Evolutionary conservation across 1,139 yeast species (phyloP), one percentile per base, ranked within the genome.

Genomic region (Maudiozyma humilis): DNA sequence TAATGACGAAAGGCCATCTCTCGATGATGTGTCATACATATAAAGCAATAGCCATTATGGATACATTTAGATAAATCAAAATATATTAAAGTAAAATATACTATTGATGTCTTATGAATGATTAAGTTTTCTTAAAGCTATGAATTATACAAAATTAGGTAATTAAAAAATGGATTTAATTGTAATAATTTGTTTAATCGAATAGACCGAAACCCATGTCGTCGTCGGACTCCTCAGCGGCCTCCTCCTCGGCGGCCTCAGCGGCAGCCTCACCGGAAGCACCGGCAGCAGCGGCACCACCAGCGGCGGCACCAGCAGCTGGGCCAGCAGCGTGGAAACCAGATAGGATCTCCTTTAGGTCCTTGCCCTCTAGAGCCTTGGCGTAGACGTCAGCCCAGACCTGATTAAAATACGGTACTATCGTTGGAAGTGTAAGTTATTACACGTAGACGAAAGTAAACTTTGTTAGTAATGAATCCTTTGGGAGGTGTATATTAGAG

Each of bases 351-450:
- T 85, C 89, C 81, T 89, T 89, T 70, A 91, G 75, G 80, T 89
- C 80, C 78, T 86, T 85, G 71, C 96, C 96, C 73, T 83, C 95
- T 67, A 91, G 80, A 69, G 97, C 97, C 78, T 86, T 84, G 66
- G 97, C 93, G 77, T 76, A 91, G 66, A 85, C 79, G 66, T 86
- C 88, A 67, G 95, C 86, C 96, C 97, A 89, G 76, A 86, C 78
- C 73, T 72, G 56, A 53, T 27, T 17, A 20, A 33, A 38, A 38
- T 12, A 35, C 4, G 14, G 17, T 20, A 25, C 19, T 6, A 40
- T 23, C 27, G 27, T 10, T 23, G 6, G 27, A 23, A 23, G 10
- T 33, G 27, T 10, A 23, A 23, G n/a, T 23, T 6, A 6, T 23
- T 31, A 8, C 33, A 31, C 12, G n/a, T 6, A 6, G 8, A 23